Evolutionary conservation across 768 basidiomycete species (phyloP).

Genomic region (Tylopilus vinaceipallidus): DNA sequence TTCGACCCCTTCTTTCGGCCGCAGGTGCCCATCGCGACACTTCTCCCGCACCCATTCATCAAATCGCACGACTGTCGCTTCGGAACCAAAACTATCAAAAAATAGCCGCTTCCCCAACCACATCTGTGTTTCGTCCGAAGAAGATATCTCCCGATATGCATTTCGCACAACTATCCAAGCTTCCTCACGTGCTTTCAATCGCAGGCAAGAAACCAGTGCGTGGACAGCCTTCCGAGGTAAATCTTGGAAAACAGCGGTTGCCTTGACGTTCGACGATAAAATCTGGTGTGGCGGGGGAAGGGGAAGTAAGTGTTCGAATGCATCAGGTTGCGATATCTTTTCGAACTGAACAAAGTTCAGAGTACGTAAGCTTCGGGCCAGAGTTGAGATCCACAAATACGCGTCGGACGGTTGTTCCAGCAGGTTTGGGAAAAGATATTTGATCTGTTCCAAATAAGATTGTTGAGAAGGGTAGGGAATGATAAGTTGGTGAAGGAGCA

Average conservation of each 20-base stretch:
- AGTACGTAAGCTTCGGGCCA: slow-evolving; percentile 52
- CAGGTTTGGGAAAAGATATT: slow-evolving; percentile 28
- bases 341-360: slow-evolving; percentile 56
- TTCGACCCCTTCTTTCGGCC: slow-evolving; percentile 53
- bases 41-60: slow-evolving; percentile 56
- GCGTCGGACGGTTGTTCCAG: slow-evolving; percentile 37
- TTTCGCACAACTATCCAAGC: slow-evolving; percentile 60
- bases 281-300: slow-evolving; percentile 8
- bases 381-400: slow-evolving; percentile 48
- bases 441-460: slow-evolving; percentile 37
- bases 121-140: slow-evolving; percentile 35
- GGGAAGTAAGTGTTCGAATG: slow-evolving; percentile 26
- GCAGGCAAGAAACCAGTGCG: slow-evolving; percentile 45
- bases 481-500: slow-evolving; percentile 58
- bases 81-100: slow-evolving; percentile 37
- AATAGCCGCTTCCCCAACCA: slow-evolving; percentile 54
- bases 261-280: neutral
- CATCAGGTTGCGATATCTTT: slow-evolving; percentile 36
- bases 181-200: slow-evolving; percentile 48
- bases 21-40: slow-evolving; percentile 44
- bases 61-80: slow-evolving; percentile 28
- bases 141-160: slow-evolving; percentile 59
- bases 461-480: slow-evolving; percentile 64
- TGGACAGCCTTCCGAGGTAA: slow-evolving; percentile 43
- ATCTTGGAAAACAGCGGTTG: slow-evolving; percentile 6